Percentiles rank a stretch among this genome's conserved stretches.
Evolutionary conservation across 1,139 yeast genomes (phyloP).

Genomic region (Tardiomyces blankii): DNA sequence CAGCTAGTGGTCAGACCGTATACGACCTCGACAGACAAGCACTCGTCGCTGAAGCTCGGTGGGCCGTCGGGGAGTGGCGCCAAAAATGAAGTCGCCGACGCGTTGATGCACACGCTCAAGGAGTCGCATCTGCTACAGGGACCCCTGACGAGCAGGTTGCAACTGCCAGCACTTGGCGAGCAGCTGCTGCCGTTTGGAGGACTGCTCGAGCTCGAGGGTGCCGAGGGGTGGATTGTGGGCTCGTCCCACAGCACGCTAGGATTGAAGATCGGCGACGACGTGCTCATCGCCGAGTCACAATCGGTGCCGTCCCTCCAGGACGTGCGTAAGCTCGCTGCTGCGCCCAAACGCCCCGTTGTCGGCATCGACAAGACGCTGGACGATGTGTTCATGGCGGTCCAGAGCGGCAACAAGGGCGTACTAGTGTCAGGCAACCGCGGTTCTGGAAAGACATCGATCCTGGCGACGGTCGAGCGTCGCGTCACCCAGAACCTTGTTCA

Average conservation of each 20-base stretch:
- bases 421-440: slow-evolving; percentile 69
- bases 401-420: slow-evolving; percentile 41
- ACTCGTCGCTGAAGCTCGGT: slow-evolving; percentile 22
- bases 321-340: neutral
- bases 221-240: slow-evolving; percentile 36
- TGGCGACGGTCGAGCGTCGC: slow-evolving; percentile 32
- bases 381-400: slow-evolving; percentile 35
- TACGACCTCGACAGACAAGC: slow-evolving; percentile 30
- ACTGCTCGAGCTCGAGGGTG: slow-evolving; percentile 29
- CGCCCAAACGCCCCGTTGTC: slow-evolving; percentile 28
- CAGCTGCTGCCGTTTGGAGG: neutral
- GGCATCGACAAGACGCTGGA: slow-evolving; percentile 44
- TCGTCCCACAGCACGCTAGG: slow-evolving; percentile 1
- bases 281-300: slow-evolving; percentile 39
- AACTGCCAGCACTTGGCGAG: slow-evolving; percentile 4
- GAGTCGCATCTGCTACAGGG: slow-evolving; percentile 10
- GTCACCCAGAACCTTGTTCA: slow-evolving; percentile 35
- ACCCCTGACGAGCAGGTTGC: slow-evolving; percentile 16
- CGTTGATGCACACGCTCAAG: slow-evolving; percentile 8
- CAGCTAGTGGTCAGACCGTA: slow-evolving; percentile 41
- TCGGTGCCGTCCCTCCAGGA: slow-evolving; percentile 23
- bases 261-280: slow-evolving; percentile 2
- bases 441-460: slow-evolving; percentile 60
- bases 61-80: slow-evolving; percentile 14
- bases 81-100: slow-evolving; percentile 9